phyloP scores from a whole-genome alignment of 2,329 filamentous ascomycete genomes.

The Ceratocystis albifundus region DNA sequence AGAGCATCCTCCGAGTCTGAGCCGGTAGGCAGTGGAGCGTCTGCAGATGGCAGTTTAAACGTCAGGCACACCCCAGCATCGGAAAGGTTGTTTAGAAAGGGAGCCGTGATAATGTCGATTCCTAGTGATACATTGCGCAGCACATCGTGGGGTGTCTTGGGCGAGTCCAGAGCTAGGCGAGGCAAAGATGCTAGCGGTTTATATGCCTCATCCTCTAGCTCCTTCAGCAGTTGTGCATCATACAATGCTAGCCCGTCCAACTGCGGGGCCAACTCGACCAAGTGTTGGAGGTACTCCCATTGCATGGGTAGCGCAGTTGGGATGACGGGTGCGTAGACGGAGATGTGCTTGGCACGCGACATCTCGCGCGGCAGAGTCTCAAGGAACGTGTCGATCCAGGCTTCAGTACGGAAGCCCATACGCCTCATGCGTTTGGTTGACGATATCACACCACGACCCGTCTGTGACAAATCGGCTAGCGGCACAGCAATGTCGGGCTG shows the following conservation, averaged over 20 bases:
- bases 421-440: conserved; percentile 57
- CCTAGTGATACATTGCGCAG: conserved; percentile 65
- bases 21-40: conserved; percentile 8
- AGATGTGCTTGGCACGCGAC: conserved; percentile 29
- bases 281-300: conserved; percentile 62
- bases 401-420: conserved; percentile 77
- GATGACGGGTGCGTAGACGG: conserved; percentile 56
- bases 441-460: conserved; percentile 42
- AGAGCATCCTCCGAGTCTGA: neutral
- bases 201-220: conserved; percentile 40
- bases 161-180: conserved; percentile 60
- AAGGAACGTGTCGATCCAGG: conserved; percentile 64
- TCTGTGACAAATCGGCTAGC: conserved; percentile 55
- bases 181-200: conserved; percentile 48
- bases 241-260: conserved; percentile 69
- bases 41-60: conserved; percentile 56
- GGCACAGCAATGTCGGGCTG: conserved; percentile 71
- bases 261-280: conserved; percentile 48
- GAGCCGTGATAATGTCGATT: conserved; percentile 65
- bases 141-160: conserved; percentile 61
- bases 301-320: conserved; percentile 66
- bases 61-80: conserved; percentile 76
- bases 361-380: conserved; percentile 28
- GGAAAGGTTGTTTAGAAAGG: conserved; percentile 61
- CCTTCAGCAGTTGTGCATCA: conserved; percentile 55